Percentiles rank a stretch among this genome's conserved stretches.
Evolutionary conservation across 2,329 filamentous ascomycete species (phyloP).

Genomic region (Fonsecaea nubica): DNA sequence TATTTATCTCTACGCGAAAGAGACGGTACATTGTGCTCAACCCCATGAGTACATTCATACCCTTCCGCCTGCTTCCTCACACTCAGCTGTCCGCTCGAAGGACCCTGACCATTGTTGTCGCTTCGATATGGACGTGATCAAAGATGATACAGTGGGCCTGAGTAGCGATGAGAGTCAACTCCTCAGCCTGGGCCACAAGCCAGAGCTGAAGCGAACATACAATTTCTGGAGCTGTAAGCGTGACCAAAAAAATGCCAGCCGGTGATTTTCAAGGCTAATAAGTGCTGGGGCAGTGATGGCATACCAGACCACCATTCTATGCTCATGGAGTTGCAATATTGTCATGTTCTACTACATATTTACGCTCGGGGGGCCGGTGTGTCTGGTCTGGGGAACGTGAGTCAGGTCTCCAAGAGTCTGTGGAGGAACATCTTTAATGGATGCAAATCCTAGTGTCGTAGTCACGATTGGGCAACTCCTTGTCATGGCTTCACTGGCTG

Average conservation of each 20-base stretch:
- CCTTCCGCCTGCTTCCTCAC: not conserved
- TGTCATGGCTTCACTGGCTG: constrained; percentile 36
- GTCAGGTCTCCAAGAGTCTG: constrained; percentile 7
- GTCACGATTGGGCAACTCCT: constrained; percentile 35
- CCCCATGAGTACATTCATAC: constrained; percentile 22
- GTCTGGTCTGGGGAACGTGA: constrained; percentile 38
- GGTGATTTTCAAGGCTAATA: not conserved
- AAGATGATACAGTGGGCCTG: constrained; percentile 24
- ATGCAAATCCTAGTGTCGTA: constrained; percentile 22
- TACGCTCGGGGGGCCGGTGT: constrained; percentile 33
- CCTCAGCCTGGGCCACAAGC: constrained; percentile 36
- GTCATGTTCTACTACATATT: constrained; percentile 36
- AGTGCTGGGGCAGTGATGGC: constrained; percentile 28
- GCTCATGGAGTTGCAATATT: constrained; percentile 34
- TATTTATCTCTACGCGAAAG: not conserved
- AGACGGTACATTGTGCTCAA: not conserved
- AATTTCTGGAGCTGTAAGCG: constrained; percentile 36
- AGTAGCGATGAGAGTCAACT: constrained; percentile 32
- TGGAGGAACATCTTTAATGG: not conserved
- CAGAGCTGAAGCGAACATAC: constrained; percentile 35
- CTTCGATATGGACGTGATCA: constrained; percentile 25
- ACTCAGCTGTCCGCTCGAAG: not conserved
- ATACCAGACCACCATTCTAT: constrained; percentile 33
- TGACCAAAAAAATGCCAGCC: not conserved
- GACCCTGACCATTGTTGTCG: not conserved